phyloP scores from a whole-genome alignment of 768 basidiomycete genomes.

The Boletus vinaceobasis region DNA sequence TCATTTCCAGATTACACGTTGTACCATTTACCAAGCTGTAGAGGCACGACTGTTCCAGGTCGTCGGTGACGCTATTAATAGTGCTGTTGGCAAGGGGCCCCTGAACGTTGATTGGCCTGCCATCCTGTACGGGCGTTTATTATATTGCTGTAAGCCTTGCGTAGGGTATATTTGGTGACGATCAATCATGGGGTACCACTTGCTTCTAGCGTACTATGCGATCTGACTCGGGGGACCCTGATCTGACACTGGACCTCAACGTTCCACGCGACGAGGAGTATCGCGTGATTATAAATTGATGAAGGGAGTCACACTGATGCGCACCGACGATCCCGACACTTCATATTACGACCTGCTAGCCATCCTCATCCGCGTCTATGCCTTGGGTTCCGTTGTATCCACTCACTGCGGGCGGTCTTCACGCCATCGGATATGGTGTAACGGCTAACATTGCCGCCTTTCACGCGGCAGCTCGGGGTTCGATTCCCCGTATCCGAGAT shows the following conservation, averaged over 20 bases:
- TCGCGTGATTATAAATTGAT: neutral
- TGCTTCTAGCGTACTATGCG: neutral
- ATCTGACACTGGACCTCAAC: too few relatives aligned
- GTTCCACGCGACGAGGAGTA: neutral
- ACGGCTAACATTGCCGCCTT: constrained; percentile 67
- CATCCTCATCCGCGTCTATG: neutral
- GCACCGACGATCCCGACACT: neutral
- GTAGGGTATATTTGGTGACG: neutral
- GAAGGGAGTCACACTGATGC: neutral
- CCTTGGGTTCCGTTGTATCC: neutral
- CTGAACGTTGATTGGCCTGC: constrained; percentile 2
- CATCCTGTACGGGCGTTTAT: constrained; percentile 28
- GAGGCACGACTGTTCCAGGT: neutral
- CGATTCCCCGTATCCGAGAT: constrained; percentile 32
- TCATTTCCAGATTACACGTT: constrained; percentile 5
- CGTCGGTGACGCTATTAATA: neutral
- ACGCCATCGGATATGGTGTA: constrained; percentile 52
- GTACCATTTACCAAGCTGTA: constrained; percentile 25
- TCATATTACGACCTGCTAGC: neutral
- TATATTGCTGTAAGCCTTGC: neutral
- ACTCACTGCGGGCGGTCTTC: too few relatives aligned
- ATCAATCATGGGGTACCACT: neutral
- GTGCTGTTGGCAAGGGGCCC: neutral
- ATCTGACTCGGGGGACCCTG: neutral
- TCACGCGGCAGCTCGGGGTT: constrained; percentile 47